These are phyloP conservation scores for Didymella segeticola DNA, from an alignment of 2,329 filamentous ascomycete genomes.

Conservation along the genomic window DNA sequence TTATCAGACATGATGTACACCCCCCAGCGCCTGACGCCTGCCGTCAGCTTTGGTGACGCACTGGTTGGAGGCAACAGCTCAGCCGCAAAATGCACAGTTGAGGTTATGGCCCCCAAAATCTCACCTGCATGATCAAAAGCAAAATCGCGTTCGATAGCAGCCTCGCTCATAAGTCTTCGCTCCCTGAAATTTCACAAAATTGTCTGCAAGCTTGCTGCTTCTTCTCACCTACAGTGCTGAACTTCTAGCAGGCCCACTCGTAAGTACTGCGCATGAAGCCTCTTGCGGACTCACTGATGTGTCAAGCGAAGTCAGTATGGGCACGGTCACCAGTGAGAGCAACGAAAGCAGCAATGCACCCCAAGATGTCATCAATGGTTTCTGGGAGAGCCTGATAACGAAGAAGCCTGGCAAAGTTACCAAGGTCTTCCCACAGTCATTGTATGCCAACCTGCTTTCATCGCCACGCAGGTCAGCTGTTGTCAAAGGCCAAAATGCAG, in stretches of 20 bases:
- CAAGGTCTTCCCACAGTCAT: slow-evolving; percentile 71
- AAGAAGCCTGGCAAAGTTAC: slow-evolving; percentile 76
- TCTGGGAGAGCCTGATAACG: slow-evolving; percentile 72
- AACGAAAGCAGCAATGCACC: slow-evolving; percentile 46
- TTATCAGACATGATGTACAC: not conserved
- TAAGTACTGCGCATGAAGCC: not conserved
- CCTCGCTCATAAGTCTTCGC: not conserved
- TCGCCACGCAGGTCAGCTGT: slow-evolving; percentile 53
- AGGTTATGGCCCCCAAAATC: not conserved
- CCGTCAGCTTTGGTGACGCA: not conserved
- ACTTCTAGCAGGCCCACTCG: not conserved
- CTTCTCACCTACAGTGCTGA: not conserved
- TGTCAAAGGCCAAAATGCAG: slow-evolving; percentile 65
- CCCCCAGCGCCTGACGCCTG: not conserved
- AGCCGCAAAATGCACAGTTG: not conserved
- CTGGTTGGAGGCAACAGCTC: not conserved
- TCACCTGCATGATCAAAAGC: not conserved
- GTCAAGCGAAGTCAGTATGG: slow-evolving; percentile 18
- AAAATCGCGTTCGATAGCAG: not conserved
- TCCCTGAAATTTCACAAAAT: not conserved
- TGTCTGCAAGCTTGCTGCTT: not conserved
- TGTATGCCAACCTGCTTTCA: slow-evolving; percentile 60
- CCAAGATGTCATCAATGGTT: slow-evolving; percentile 72
- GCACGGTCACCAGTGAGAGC: slow-evolving; percentile 23
- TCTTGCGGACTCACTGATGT: not conserved